These are phyloP conservation scores for Acephala macrosclerotiorum DNA, from an alignment of 2,329 filamentous ascomycete species.

Conservation along the genomic window DNA sequence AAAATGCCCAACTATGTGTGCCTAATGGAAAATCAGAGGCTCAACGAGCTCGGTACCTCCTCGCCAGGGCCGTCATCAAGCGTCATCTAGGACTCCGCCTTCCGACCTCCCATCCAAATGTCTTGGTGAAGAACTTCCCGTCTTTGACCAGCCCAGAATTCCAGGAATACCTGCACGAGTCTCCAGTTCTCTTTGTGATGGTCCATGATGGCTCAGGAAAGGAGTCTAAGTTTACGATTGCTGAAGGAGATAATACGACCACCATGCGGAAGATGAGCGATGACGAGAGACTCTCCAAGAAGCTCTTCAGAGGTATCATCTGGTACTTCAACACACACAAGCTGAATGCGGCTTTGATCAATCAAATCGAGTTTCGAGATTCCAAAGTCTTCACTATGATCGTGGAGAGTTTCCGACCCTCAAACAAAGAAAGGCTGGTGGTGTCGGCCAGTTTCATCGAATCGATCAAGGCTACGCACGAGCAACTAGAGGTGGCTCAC, in stretches of 20 bases:
- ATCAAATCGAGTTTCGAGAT: slow-evolving; percentile 67
- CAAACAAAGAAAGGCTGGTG: slow-evolving; percentile 29
- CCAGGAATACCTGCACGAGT: slow-evolving; percentile 57
- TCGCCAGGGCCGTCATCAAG: slow-evolving; percentile 69
- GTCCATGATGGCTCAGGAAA: slow-evolving; percentile 64
- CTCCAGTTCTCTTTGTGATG: slow-evolving; percentile 72
- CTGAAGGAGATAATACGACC: not conserved
- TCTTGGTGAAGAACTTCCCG: slow-evolving; percentile 50
- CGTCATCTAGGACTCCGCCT: slow-evolving; percentile 57
- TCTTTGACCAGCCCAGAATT: slow-evolving; percentile 59
- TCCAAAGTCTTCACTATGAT: slow-evolving; percentile 56
- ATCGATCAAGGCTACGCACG: slow-evolving; percentile 26
- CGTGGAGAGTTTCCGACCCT: slow-evolving; percentile 45
- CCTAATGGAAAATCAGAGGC: slow-evolving; percentile 49
- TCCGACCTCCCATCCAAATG: slow-evolving; percentile 33
- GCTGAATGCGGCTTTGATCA: slow-evolving; percentile 69
- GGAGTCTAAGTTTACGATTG: slow-evolving; percentile 10
- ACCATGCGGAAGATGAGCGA: not conserved
- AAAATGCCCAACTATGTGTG: slow-evolving; percentile 61
- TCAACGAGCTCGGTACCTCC: slow-evolving; percentile 54
- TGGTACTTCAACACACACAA: slow-evolving; percentile 61
- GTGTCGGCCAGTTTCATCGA: slow-evolving; percentile 28
- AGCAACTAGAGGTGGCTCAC: slow-evolving; percentile 19
- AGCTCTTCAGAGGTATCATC: slow-evolving; percentile 54
- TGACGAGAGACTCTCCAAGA: slow-evolving; percentile 31